phyloP scores from a whole-genome alignment of 148 eudicot genomes.

The Cornus florida region DNA sequence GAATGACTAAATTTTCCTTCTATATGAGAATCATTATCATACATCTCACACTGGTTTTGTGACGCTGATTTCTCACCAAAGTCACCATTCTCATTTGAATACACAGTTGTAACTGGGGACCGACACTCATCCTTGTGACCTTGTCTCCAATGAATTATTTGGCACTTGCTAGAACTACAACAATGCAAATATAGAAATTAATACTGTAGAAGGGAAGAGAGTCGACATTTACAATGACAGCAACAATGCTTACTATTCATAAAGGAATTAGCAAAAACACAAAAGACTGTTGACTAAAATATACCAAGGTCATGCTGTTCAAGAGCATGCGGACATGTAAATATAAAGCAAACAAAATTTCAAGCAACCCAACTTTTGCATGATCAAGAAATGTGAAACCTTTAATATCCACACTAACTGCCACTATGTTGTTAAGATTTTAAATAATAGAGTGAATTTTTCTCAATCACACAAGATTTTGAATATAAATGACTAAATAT shows the following conservation, averaged over 20 bases:
- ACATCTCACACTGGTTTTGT: slow-evolving; percentile 14
- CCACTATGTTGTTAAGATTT: too few species aligned
- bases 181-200: neutral
- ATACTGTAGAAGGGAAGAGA: neutral
- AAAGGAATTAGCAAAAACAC: neutral
- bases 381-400: too few species aligned
- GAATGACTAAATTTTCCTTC: slow-evolving; percentile 6
- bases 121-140: slow-evolving; percentile 53
- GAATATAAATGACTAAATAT: too few species aligned
- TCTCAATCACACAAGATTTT: too few species aligned
- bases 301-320: neutral
- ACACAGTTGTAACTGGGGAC: slow-evolving; percentile 19
- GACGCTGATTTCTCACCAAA: slow-evolving; percentile 19
- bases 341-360: neutral
- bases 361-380: too few species aligned
- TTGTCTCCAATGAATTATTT: slow-evolving; percentile 56
- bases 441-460: too few species aligned
- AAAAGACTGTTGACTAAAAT: neutral
- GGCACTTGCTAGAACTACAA: slow-evolving; percentile 61
- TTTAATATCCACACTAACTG: too few species aligned
- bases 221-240: neutral
- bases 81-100: slow-evolving; percentile 24
- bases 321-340: neutral
- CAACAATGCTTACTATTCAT: neutral
- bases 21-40: slow-evolving; percentile 3